Base-by-base conservation (phyloP, 1,284 basidiomycete species). In the Porodaedalea pini region DNA sequence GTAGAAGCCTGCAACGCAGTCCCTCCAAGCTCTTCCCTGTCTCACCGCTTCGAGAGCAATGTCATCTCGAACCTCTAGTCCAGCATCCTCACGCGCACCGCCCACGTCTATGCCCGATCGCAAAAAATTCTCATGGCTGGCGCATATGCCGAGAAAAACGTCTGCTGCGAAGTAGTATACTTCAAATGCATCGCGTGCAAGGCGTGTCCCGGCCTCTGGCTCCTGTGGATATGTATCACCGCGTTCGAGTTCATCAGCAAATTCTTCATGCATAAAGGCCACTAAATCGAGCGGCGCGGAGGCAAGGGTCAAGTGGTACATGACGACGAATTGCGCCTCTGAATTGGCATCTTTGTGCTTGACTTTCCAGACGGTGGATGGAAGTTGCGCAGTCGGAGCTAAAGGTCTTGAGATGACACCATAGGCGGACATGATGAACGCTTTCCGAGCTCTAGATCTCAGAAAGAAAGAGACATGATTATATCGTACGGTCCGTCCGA, bases 211-310 rank as follows among this genome's bases (percentile, higher is more conserved):
- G 10, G 65, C 60, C 4, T 65, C 58, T 47, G 68, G 64, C 64
- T 92, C 88, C 68, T 94, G 92, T 0, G 93, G 92, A 70, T 95
- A 95, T 3, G 92, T 92, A 63, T 76, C 69, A 0, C 94, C 93
- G 65, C 82, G 78, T 50, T 83, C 84, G 10, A 96, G 75, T 66
- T 90, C 90, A 51, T 78, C 76, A n/a, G 82, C 81, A 70, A 94
- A 93, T 21, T 85, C 73, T 39, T 64, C 60, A 60, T 81, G 76
- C n/a, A 92, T 47, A 21, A 45, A 56, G 2, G 23, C 55, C 11
- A 60, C 32, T 13, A 60, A 40, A 4, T 52, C 58, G n/a, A 17
- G 11, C 15, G 53, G 34, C 25, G 54, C 44, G 19, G 5, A 25
- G 6, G n/a, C 19, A n/a, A 52, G 43, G 3, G 58, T 56, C 8